Conservation (phyloP, 1,139 yeast genomes). For the Saccharomyces hybrid region DNA sequence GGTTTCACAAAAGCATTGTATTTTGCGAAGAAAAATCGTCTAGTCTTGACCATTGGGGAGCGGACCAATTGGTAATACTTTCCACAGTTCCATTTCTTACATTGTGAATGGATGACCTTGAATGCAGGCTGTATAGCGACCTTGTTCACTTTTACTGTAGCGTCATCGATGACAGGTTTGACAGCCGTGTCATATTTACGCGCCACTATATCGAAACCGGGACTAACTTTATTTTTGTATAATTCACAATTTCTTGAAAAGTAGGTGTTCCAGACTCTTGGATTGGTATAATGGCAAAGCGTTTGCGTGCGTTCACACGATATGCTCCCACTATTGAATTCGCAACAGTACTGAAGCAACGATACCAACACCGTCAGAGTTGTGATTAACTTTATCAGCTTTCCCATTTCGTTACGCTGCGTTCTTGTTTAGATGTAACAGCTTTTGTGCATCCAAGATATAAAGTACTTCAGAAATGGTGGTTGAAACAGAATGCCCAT, state of each 20-base stretch:
- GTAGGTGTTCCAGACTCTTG: conserved; percentile 3
- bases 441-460: neutral
- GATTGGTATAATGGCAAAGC: conserved; percentile 3
- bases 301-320: neutral
- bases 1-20: conserved; percentile 12
- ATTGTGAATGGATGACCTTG: conserved; percentile 1
- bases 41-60: neutral
- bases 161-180: conserved; percentile 2
- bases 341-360: neutral
- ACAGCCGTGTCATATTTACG: conserved; percentile 3
- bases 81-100: conserved; percentile 5
- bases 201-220: conserved; percentile 1
- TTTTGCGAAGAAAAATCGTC: conserved; percentile 1
- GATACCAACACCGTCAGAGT: neutral
- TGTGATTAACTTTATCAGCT: neutral
- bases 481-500: neutral
- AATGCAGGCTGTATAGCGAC: neutral
- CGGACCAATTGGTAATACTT: conserved; percentile 2
- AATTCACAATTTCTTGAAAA: neutral
- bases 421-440: neutral
- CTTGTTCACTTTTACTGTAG: neutral
- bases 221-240: neutral
- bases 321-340: neutral
- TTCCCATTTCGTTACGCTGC: neutral
- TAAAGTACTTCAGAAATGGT: neutral